Conservation (phyloP, 2,329 filamentous ascomycete species). For the Trichoderma harzianum region DNA sequence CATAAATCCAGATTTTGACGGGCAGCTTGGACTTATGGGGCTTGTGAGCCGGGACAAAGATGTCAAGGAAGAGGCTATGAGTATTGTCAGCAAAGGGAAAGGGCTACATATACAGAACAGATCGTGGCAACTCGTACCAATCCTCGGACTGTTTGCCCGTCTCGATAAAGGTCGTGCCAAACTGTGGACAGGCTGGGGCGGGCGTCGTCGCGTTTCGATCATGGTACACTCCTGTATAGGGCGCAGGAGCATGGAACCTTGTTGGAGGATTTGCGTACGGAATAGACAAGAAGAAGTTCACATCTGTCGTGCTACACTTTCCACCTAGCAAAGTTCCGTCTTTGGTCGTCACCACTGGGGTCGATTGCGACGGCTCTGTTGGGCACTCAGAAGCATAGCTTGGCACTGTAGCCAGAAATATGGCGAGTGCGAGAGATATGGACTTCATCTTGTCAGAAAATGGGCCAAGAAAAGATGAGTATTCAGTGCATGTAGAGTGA, state of each 20-base stretch:
- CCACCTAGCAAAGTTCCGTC: background rate
- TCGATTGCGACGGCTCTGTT: background rate
- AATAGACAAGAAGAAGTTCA: background rate
- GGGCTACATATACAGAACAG: background rate
- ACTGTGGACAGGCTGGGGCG: background rate
- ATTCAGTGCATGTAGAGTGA: background rate
- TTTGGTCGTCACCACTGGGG: background rate
- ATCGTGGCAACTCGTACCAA: background rate
- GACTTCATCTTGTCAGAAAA: background rate
- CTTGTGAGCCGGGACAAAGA: background rate
- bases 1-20: constrained; percentile 24
- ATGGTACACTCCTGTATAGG: background rate
- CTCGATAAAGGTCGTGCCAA: background rate
- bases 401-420: background rate
- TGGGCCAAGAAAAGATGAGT: background rate
- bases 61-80: background rate
- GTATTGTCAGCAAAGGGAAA: background rate
- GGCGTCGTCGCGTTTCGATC: background rate
- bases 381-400: background rate
- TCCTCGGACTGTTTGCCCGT: background rate
- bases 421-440: background rate
- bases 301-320: background rate
- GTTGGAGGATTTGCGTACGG: background rate
- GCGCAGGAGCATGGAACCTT: background rate
- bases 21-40: constrained; percentile 11